Conservation (phyloP, 2,329 filamentous ascomycete genomes). For the Cadophora gregata region DNA sequence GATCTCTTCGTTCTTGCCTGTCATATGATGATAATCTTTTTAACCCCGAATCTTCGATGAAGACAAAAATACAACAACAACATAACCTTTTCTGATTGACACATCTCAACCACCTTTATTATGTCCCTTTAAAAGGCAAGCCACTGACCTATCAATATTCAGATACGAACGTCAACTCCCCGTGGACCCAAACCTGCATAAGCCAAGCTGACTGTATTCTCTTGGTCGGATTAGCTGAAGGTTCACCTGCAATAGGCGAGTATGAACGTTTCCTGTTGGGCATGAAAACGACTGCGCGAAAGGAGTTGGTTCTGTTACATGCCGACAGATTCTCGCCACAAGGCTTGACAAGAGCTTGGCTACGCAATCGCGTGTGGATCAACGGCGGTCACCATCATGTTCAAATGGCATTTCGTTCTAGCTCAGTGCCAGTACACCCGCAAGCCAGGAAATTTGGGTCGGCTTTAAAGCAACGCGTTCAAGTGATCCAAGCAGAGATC, state of each 20-base stretch:
- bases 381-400: conserved; percentile 98
- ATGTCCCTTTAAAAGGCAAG: conserved; percentile 28
- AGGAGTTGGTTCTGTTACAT: conserved; percentile 89
- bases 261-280: conserved; percentile 96
- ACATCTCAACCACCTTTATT: background rate
- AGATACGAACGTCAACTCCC: conserved; percentile 96
- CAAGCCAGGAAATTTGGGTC: conserved; percentile 80
- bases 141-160: conserved; percentile 22
- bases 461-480: conserved; percentile 88
- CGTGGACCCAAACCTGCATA: conserved; percentile 98
- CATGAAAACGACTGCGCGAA: conserved; percentile 95
- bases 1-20: conserved; percentile 43
- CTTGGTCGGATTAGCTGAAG: conserved; percentile 88
- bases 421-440: conserved; percentile 76
- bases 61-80: conserved; percentile 47
- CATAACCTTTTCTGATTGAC: conserved; percentile 69
- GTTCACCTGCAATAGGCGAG: conserved; percentile 88
- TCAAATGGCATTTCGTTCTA: conserved; percentile 87
- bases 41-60: conserved; percentile 38
- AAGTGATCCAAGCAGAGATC: conserved; percentile 94
- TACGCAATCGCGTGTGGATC: conserved; percentile 94
- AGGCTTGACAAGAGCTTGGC: conserved; percentile 86
- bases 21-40: conserved; percentile 46
- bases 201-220: conserved; percentile 96
- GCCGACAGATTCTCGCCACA: conserved; percentile 85